Evolutionary conservation across 768 basidiomycete genomes (phyloP), one percentile per base, ranked within the genome.

Genomic region (Kwoniella pini): DNA sequence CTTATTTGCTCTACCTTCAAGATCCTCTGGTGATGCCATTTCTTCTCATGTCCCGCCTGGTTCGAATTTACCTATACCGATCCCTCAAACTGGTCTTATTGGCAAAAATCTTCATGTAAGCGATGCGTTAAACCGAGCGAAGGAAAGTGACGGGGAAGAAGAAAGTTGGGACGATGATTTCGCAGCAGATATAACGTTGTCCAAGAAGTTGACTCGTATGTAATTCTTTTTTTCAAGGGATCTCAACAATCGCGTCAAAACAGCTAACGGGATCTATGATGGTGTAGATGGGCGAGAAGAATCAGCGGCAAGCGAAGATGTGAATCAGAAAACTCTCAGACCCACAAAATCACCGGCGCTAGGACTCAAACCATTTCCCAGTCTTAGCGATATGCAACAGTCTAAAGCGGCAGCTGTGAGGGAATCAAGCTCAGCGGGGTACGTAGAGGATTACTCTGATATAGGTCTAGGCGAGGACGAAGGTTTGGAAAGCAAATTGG

Each of bases 151-250:
- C 12, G 50, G 55, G 4, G 65, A 64, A n/a, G 68, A 57, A 1
- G 93, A 96, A 75, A 95, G 93, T 65, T 99, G 96, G 96, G 96
- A 99, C 71, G 91, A 93, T 65, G 96, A 99, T 73, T 99, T 99
- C 66, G 91, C 93, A 74, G 91, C 91, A 66, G 91, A 88, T 1
- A 92, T 93, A 31, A 91, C 91, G 0, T 85, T 90, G 54, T 85
- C 87, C 7, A 95, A 93, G 77, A 95, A 93, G 77, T 77, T 94
- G 28, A 88, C 88, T 81, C 87, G 85, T 83, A 64, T 54, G 68
- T 56, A 5, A n/a, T n/a, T n/a, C n/a, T n/a, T n/a, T n/a, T n/a
- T n/a, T n/a, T n/a, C n/a, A n/a, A n/a, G n/a, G n/a, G n/a, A n/a
- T n/a, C n/a, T n/a, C n/a, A n/a, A n/a, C n/a, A n/a, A n/a, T n/a